Conservation (phyloP, 306 rosid genomes). For the Psophocarpus tetragonolobus region DNA sequence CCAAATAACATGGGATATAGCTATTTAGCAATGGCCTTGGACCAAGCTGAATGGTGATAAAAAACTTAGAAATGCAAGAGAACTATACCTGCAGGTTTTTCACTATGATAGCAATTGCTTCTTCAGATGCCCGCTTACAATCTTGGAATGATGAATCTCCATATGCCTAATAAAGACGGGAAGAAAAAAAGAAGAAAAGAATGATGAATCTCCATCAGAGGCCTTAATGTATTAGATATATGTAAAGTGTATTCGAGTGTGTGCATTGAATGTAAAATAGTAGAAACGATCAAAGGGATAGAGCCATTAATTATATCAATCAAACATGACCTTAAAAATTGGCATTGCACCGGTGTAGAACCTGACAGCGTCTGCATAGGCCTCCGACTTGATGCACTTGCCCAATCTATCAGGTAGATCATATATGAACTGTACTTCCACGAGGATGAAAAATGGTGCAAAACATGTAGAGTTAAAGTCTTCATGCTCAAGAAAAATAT, state of each 20-base stretch:
- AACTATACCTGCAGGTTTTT: constrained; percentile 71
- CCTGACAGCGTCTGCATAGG: constrained; percentile 89
- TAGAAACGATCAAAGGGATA: constrained; percentile 10
- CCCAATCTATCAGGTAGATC: constrained; percentile 87
- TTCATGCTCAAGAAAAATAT: background rate
- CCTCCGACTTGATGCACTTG: constrained; percentile 89
- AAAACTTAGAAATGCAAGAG: constrained; percentile 4
- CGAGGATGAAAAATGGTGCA: constrained; percentile 22
- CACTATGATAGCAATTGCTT: constrained; percentile 69
- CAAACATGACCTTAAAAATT: constrained; percentile 68
- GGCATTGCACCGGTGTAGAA: constrained; percentile 92
- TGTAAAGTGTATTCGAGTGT: background rate
- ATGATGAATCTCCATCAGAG: constrained; percentile 17
- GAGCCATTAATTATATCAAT: constrained; percentile 18
- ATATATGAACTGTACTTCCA: constrained; percentile 84
- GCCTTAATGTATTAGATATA: background rate
- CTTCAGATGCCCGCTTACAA: constrained; percentile 91
- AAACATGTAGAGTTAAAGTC: constrained; percentile 12
- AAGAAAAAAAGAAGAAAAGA: background rate
- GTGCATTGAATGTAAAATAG: background rate
- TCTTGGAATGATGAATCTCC: constrained; percentile 90
- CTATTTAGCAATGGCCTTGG: background rate
- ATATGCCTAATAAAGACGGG: constrained; percentile 53
- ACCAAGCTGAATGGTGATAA: background rate
- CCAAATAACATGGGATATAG: background rate